Conservation (phyloP, 2,329 filamentous ascomycete genomes). For the Leptographium lundbergii region DNA sequence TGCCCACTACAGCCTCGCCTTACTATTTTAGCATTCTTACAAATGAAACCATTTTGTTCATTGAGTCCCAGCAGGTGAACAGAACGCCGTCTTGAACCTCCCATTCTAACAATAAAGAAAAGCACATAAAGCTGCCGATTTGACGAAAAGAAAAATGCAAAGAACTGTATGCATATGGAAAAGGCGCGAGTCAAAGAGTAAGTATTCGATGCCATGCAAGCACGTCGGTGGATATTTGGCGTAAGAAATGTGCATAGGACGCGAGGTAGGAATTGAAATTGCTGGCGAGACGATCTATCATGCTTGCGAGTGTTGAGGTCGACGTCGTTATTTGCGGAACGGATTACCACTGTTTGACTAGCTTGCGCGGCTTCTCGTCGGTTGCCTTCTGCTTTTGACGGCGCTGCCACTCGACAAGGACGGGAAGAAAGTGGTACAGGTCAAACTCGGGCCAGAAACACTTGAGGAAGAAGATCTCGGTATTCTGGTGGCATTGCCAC, state of each 20-base stretch:
- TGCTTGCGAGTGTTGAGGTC: background rate
- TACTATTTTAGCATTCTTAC: background rate
- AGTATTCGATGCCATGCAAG: background rate
- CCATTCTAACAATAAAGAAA: background rate
- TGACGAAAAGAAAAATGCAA: background rate
- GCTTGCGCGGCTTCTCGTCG: constrained; percentile 29
- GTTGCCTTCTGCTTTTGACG: constrained; percentile 44
- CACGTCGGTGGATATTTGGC: background rate
- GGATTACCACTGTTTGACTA: constrained; percentile 19
- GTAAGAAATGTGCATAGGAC: background rate
- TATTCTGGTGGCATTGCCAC: constrained; percentile 92
- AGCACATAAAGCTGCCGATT: background rate
- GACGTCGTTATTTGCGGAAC: background rate
- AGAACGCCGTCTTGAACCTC: background rate
- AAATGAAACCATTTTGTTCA: no score
- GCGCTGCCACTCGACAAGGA: constrained; percentile 83
- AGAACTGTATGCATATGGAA: background rate
- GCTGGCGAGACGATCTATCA: background rate
- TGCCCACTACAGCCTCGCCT: background rate
- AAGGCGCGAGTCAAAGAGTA: background rate
- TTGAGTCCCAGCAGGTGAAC: background rate
- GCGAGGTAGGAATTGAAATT: background rate
- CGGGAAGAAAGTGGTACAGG: constrained; percentile 83
- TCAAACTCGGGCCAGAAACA: constrained; percentile 96
- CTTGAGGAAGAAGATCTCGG: constrained; percentile 82